phyloP scores from a whole-genome alignment of 2,329 filamentous ascomycete genomes.

The Leptographium galeiforme region DNA sequence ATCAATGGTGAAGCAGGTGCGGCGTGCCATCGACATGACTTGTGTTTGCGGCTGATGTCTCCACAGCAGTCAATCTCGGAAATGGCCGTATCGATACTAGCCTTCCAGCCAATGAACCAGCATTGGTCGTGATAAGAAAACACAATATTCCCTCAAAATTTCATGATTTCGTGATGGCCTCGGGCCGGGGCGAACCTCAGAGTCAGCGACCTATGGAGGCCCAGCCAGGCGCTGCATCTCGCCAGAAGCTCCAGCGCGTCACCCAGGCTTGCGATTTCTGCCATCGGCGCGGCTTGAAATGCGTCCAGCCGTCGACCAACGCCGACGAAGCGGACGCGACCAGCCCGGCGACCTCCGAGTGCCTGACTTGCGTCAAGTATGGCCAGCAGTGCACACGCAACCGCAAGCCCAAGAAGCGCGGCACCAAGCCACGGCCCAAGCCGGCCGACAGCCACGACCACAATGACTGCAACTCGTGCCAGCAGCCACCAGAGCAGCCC shows the following conservation, averaged over 20 bases:
- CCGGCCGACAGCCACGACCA: neutral
- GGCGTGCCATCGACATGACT: no score
- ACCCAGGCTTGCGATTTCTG: slow-evolving; percentile 10
- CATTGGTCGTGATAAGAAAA: no score
- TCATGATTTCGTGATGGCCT: no score
- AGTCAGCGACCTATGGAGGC: neutral
- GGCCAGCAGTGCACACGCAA: slow-evolving; percentile 3
- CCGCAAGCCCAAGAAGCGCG: slow-evolving; percentile 4
- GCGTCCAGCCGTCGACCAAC: neutral
- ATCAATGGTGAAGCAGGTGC: no score
- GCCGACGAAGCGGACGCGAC: neutral
- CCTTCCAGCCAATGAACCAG: no score
- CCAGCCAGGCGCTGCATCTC: neutral
- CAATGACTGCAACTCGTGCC: neutral
- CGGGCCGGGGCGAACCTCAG: no score
- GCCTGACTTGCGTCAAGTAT: slow-evolving; percentile 5
- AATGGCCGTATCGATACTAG: no score
- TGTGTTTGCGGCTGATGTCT: no score
- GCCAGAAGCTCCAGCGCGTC: slow-evolving; percentile 3
- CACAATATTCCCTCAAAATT: no score
- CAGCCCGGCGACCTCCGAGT: neutral
- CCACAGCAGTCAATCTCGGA: no score
- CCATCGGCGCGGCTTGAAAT: slow-evolving; percentile 6
- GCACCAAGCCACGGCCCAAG: slow-evolving; percentile 2
- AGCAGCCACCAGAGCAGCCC: no score